Evolutionary conservation across 352 stramenopile genomes (phyloP), one percentile per base, ranked within the genome.

Genomic region (Globisporangium spinosum): DNA sequence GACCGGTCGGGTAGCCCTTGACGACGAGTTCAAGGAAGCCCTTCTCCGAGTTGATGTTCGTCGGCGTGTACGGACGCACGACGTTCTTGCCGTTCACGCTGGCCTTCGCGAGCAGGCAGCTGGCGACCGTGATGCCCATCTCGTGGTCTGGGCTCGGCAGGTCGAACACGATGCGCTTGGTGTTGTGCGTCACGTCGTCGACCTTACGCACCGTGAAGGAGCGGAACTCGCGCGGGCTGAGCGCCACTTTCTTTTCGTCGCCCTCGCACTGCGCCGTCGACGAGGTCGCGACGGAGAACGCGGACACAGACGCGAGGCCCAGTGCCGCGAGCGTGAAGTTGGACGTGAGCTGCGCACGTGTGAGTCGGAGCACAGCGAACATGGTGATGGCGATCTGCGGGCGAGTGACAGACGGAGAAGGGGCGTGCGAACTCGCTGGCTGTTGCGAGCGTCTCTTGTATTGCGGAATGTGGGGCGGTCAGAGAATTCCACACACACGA

Each of bases 1-100:
- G 73, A 3, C 91, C 93, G 40, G 83, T 79, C 12, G 87, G 77
- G 74, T 98, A 98, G 17, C 82, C 80, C 75, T 98, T 98, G 71
- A 98, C 87, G 45, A 97, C 83, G 43, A 97, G 78, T 64, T 96
- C 85, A 23, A 97, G 55, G 65, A 90, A 89, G 34, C 90, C 92
- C 58, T 82, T 88, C 74, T 95, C 85, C 27, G 83, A 77, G 71
- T 97, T 93, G 64, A 90, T 73, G 69, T 93, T 94, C 59, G 77
- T 89, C 13, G 93, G 93, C 60, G 91, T 98, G 80, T 98, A 98
- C 15, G 91, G 84, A 13, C 91, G 79, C 20, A 91, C 69, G 8
- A 96, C 77, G 22, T 67, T 78, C 79, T 96, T 95, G 70, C 83
- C 86, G 75, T 89, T 70, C 58, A 94, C 75, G 51, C 79, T 79